phyloP scores from a whole-genome alignment of 495 filamentous ascomycete species.

The Tuber aestivum region DNA sequence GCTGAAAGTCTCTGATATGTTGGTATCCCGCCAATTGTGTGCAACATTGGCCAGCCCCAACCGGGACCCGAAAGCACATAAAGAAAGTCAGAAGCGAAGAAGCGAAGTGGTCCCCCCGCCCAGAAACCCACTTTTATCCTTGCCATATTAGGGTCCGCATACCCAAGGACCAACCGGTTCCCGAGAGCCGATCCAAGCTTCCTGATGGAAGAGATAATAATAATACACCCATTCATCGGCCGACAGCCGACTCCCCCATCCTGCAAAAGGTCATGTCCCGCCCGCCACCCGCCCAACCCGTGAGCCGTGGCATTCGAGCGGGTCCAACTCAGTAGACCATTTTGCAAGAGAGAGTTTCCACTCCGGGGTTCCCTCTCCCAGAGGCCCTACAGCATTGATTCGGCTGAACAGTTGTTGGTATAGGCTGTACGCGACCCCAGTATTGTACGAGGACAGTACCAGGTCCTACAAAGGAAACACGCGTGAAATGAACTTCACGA shows the following conservation, averaged over 20 bases:
- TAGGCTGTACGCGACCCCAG: neutral
- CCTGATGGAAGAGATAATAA: neutral
- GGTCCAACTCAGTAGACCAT: neutral
- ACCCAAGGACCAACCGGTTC: neutral
- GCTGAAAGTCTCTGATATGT: conserved; percentile 12
- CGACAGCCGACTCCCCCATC: neutral
- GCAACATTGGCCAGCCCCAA: conserved; percentile 4
- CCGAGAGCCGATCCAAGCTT: neutral
- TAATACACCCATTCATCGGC: neutral
- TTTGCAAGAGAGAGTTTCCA: neutral
- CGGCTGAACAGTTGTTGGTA: neutral
- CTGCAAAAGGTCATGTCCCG: neutral
- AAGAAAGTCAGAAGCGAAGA: neutral
- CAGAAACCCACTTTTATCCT: neutral
- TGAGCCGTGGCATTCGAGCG: neutral
- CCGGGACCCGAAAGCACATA: neutral
- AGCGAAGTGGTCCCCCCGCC: neutral
- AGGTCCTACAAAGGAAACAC: neutral
- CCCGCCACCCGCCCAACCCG: neutral
- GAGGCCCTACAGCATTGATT: neutral
- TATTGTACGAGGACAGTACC: neutral
- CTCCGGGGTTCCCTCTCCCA: neutral
- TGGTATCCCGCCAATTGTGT: conserved; percentile 9
- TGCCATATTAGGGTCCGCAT: neutral
- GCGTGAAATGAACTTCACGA: neutral